phyloP scores from a whole-genome alignment of 2,329 filamentous ascomycete genomes.

The Diaporthe sp. region DNA sequence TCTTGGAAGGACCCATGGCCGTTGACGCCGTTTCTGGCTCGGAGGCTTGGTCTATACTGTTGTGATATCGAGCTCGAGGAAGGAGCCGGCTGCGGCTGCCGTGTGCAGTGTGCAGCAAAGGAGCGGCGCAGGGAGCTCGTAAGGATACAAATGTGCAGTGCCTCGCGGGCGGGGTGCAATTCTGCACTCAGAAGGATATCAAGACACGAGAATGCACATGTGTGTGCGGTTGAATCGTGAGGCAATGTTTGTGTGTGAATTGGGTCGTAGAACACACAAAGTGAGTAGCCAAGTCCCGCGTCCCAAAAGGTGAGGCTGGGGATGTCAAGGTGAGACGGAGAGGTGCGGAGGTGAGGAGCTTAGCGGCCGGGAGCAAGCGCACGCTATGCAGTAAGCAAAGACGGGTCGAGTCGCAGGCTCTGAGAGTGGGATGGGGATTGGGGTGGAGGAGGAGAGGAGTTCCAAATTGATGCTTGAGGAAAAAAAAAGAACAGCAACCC shows the following conservation, averaged over 20 bases:
- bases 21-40: slow-evolving; percentile 56
- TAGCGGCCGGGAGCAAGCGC: background rate
- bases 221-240: background rate
- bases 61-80: slow-evolving; percentile 14
- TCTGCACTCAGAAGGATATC: background rate
- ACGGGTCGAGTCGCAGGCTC: background rate
- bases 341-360: background rate
- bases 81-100: slow-evolving; percentile 11
- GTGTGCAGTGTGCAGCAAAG: background rate
- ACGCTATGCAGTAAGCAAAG: slow-evolving; percentile 30
- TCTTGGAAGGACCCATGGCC: slow-evolving; percentile 59
- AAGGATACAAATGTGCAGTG: slow-evolving; percentile 25
- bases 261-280: background rate
- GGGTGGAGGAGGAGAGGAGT: background rate
- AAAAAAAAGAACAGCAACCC: background rate
- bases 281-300: background rate
- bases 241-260: background rate
- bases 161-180: background rate
- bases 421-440: background rate
- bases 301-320: slow-evolving; percentile 16
- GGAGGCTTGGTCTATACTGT: background rate
- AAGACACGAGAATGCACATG: slow-evolving; percentile 11
- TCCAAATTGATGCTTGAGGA: slow-evolving; percentile 19
- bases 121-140: background rate
- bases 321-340: background rate